phyloP scores from a whole-genome alignment of 768 basidiomycete genomes.

The Lactarius tabidus region DNA sequence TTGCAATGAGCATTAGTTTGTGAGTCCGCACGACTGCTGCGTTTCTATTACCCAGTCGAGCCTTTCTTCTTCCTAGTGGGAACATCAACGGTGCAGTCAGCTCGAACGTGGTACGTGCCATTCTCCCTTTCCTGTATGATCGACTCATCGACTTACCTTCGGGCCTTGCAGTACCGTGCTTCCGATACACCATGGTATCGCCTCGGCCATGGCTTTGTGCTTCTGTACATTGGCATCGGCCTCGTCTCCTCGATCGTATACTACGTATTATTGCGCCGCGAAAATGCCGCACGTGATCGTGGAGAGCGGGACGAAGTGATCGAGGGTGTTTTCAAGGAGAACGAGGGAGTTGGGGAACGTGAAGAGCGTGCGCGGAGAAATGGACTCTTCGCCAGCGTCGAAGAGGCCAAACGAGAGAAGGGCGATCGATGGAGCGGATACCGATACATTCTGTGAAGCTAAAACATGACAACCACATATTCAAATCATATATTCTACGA shows the following conservation, averaged over 20 bases:
- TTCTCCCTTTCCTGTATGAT: not conserved
- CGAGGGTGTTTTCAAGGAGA: conserved; percentile 39
- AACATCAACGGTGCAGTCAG: conserved; percentile 75
- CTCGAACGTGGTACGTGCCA: conserved; percentile 64
- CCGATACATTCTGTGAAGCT: conserved; percentile 52
- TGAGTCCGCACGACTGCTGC: conserved; percentile 32
- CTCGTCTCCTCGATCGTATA: conserved; percentile 44
- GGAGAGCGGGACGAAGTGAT: conserved; percentile 71
- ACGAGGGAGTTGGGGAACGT: conserved; percentile 25
- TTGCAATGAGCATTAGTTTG: conserved; percentile 68
- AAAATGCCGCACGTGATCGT: conserved; percentile 62
- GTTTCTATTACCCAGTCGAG: not conserved
- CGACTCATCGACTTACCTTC: not conserved
- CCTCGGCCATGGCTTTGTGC: conserved; percentile 57
- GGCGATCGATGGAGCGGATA: conserved; percentile 77
- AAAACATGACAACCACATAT: conserved; percentile 11
- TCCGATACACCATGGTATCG: conserved; percentile 65
- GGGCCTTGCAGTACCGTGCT: conserved; percentile 54
- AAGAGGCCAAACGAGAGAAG: conserved; percentile 63
- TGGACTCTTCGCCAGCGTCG: conserved; percentile 53
- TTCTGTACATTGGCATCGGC: conserved; percentile 69
- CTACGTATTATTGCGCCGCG: conserved; percentile 45
- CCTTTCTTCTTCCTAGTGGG: conserved; percentile 39
- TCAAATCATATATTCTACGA: conserved; percentile 20
- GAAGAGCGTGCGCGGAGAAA: conserved; percentile 42